Evolutionary conservation across 2,329 filamentous ascomycete species (phyloP).

Genomic region (Pseudopyrenochaeta lycopersici): DNA sequence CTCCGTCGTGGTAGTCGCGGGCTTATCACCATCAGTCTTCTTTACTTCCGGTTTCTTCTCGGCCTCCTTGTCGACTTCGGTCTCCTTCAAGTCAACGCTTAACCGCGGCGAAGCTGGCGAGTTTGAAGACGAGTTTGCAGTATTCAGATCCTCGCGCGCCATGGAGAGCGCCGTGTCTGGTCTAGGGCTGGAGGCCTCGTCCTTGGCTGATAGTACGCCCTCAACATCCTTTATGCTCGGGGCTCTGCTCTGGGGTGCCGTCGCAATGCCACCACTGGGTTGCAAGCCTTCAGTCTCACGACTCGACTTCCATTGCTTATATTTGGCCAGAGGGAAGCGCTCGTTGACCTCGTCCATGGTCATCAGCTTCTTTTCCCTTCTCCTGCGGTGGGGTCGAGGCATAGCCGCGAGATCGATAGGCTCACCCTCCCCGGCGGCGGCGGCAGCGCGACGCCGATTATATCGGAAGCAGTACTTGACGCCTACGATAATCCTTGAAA

Average conservation of each 20-base stretch:
- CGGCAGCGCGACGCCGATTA: conserved; percentile 87
- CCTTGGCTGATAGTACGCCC: conserved; percentile 43
- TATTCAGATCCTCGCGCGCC: conserved; percentile 58
- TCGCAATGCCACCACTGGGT: conserved; percentile 79
- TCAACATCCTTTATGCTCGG: conserved; percentile 76
- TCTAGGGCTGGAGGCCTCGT: conserved; percentile 42
- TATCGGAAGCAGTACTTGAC: conserved; percentile 99
- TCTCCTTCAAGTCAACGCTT: conserved; percentile 31
- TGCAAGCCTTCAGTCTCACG: conserved; percentile 85
- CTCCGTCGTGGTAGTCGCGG: conserved; percentile 27
- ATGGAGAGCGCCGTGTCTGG: conserved; percentile 51
- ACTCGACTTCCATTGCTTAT: conserved; percentile 91
- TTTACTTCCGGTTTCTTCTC: too few relatives aligned
- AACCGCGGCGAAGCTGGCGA: conserved; percentile 31
- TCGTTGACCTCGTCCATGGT: conserved; percentile 99
- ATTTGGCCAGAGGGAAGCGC: conserved; percentile 93
- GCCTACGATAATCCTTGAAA: conserved; percentile 92
- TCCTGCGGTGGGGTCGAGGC: conserved; percentile 82
- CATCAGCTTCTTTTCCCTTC: conserved; percentile 98
- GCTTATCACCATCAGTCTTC: conserved; percentile 16
- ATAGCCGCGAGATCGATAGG: conserved; percentile 88
- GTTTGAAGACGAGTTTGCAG: conserved; percentile 40
- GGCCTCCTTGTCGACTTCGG: conserved; percentile 26
- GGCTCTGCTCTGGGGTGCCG: conserved; percentile 75
- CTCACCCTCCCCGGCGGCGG: conserved; percentile 77